phyloP scores from a whole-genome alignment of 441 rosid genomes.

The Erysimum cheiri region DNA sequence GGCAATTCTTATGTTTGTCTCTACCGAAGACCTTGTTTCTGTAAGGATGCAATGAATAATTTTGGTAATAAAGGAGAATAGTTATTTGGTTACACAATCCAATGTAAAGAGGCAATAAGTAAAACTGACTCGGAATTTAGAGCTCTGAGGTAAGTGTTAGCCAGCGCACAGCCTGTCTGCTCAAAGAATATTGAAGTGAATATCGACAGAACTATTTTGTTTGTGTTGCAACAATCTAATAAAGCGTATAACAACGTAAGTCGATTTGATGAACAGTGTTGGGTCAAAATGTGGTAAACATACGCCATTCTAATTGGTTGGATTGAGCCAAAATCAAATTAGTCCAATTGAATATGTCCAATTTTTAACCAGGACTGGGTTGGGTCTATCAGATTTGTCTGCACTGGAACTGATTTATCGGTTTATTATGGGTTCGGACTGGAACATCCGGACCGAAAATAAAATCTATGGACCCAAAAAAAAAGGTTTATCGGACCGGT shows the following conservation, averaged over 20 bases:
- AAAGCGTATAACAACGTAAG: background rate
- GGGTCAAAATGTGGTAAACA: background rate
- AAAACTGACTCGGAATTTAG: constrained; percentile 34
- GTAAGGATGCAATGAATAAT: constrained; percentile 35
- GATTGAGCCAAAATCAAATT: background rate
- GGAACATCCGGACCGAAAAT: background rate
- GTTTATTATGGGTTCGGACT: background rate
- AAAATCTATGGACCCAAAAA: background rate
- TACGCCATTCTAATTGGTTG: background rate
- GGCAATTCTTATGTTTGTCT: constrained; percentile 26
- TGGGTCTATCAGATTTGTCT: background rate
- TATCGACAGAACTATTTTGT: constrained; percentile 39
- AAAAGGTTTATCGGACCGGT: background rate
- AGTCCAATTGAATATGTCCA: background rate
- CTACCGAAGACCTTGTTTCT: background rate
- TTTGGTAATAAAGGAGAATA: constrained; percentile 34
- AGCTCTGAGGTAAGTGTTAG: constrained; percentile 37
- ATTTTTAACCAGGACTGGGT: background rate
- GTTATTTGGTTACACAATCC: constrained; percentile 45
- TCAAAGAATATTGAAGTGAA: constrained; percentile 37
- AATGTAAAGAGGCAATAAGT: constrained; percentile 40
- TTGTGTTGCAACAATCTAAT: constrained; percentile 6
- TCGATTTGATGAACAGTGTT: background rate
- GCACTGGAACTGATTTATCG: background rate
- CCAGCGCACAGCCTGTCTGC: constrained; percentile 28